These are phyloP conservation scores for Castanea sativa DNA, from an alignment of 306 rosid genomes.

Conservation along the genomic window DNA sequence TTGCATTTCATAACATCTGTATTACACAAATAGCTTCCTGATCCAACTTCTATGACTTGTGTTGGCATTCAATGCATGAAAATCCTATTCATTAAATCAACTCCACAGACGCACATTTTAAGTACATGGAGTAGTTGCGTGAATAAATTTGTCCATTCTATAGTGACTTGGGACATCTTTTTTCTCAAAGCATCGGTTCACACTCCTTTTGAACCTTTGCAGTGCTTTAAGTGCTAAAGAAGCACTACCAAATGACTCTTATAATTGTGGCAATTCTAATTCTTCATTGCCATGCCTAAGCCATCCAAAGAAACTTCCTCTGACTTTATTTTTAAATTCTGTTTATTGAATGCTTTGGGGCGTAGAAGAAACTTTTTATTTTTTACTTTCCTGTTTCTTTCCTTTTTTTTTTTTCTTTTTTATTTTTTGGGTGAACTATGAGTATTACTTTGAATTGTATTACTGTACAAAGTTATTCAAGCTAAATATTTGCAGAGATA, in stretches of 20 bases:
- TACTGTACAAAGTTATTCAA: not conserved
- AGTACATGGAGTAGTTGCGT: constrained; percentile 26
- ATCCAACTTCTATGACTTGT: constrained; percentile 6
- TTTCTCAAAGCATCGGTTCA: not conserved
- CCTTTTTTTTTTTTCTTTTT: too few relatives aligned
- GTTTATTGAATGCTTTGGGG: not conserved
- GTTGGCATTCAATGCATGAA: not conserved
- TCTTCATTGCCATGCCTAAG: too few relatives aligned
- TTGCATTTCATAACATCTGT: not conserved
- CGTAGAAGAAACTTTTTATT: not conserved
- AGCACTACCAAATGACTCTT: too few relatives aligned
- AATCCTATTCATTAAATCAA: constrained; percentile 58
- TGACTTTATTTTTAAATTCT: too few relatives aligned
- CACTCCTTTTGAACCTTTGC: too few relatives aligned
- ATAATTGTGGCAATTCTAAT: too few relatives aligned
- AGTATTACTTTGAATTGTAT: not conserved
- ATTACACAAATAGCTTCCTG: not conserved
- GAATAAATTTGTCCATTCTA: not conserved
- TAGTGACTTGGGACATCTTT: not conserved
- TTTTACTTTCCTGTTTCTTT: not conserved
- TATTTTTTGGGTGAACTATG: not conserved
- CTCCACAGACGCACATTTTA: constrained; percentile 9
- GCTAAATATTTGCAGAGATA: not conserved
- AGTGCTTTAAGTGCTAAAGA: too few relatives aligned
- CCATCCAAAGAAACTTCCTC: too few relatives aligned